A percentile compares a stretch with the other conserved stretches of the same genome.
These are phyloP conservation scores for Pisolithus orientalis DNA, from an alignment of 768 basidiomycete species.

Conservation along the genomic window DNA sequence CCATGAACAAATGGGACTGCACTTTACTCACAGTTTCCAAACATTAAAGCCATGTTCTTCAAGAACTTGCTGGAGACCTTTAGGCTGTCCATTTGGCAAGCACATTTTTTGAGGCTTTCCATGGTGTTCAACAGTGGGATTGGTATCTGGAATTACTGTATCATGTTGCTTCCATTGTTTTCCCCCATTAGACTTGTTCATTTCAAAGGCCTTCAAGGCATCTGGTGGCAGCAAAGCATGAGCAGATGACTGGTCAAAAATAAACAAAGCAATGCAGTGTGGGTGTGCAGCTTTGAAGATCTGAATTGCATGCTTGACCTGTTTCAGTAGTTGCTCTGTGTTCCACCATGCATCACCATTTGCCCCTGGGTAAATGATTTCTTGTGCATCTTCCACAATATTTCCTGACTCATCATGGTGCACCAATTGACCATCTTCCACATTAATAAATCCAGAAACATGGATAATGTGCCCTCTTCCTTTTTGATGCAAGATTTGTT, in stretches of 20 bases:
- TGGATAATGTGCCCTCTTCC: slow-evolving; percentile 29
- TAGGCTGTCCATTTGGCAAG: slow-evolving; percentile 16
- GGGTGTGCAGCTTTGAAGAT: slow-evolving; percentile 33
- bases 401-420: slow-evolving; percentile 14
- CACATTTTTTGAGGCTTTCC: slow-evolving; percentile 32
- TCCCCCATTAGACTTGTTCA: slow-evolving; percentile 19
- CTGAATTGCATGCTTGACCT: background rate
- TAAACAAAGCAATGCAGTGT: slow-evolving; percentile 10
- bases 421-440: slow-evolving; percentile 25
- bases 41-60: slow-evolving; percentile 37
- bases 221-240: slow-evolving; percentile 7
- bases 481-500: slow-evolving; percentile 18
- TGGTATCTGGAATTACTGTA: slow-evolving; percentile 17
- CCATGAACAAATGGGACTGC: slow-evolving; percentile 18
- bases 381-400: slow-evolving; percentile 15
- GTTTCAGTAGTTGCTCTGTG: background rate
- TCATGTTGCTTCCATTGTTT: slow-evolving; percentile 15
- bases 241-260: slow-evolving; percentile 9
- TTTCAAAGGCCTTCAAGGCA: slow-evolving; percentile 19
- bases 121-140: slow-evolving; percentile 4
- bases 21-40: slow-evolving; percentile 26
- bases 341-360: slow-evolving; percentile 14
- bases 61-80: slow-evolving; percentile 5
- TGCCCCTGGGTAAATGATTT: slow-evolving; percentile 14
- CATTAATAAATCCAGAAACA: slow-evolving; percentile 36